phyloP scores from a whole-genome alignment of 1,284 basidiomycete species.

The Jaminaea rosea region DNA sequence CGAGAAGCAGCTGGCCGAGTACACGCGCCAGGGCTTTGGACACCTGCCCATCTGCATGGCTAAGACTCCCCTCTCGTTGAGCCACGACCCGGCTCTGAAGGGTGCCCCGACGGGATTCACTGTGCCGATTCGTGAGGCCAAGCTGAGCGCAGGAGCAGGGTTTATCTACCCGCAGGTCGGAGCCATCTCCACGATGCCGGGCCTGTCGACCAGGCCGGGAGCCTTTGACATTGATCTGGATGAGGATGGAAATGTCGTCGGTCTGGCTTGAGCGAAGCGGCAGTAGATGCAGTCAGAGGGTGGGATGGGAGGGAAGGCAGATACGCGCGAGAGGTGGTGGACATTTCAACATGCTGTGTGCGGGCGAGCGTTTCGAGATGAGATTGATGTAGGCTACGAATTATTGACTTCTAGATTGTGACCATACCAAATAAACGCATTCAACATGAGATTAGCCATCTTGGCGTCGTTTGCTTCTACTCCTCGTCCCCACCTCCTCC shows the following conservation, averaged over 20 bases:
- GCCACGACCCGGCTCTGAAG: conserved; percentile 36
- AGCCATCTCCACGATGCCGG: conserved; percentile 82
- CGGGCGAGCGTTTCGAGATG: too few relatives aligned
- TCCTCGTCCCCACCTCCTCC: too few relatives aligned
- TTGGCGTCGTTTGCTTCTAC: too few relatives aligned
- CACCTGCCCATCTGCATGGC: conserved; percentile 79
- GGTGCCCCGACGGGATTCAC: conserved; percentile 57
- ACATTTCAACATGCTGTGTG: too few relatives aligned
- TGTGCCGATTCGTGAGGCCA: conserved; percentile 79
- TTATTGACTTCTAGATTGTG: too few relatives aligned
- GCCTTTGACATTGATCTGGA: conserved; percentile 44
- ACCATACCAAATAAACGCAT: too few relatives aligned
- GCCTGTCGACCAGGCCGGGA: conserved; percentile 83
- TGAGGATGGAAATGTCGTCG: conserved; percentile 48
- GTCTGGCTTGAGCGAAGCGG: conserved; percentile 46
- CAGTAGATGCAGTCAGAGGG: too few relatives aligned
- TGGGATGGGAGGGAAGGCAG: too few relatives aligned
- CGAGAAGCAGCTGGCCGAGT: conserved; percentile 76
- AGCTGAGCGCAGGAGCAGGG: conserved; percentile 82
- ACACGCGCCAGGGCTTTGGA: conserved; percentile 79
- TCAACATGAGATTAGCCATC: too few relatives aligned
- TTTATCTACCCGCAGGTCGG: conserved; percentile 78
- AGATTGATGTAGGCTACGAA: too few relatives aligned
- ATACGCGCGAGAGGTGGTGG: too few relatives aligned
- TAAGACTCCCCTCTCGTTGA: conserved; percentile 65